Evolutionary conservation across 2,329 filamentous ascomycete species (phyloP), one percentile per base, ranked within the genome.

Genomic region (Colletotrichum sp.): DNA sequence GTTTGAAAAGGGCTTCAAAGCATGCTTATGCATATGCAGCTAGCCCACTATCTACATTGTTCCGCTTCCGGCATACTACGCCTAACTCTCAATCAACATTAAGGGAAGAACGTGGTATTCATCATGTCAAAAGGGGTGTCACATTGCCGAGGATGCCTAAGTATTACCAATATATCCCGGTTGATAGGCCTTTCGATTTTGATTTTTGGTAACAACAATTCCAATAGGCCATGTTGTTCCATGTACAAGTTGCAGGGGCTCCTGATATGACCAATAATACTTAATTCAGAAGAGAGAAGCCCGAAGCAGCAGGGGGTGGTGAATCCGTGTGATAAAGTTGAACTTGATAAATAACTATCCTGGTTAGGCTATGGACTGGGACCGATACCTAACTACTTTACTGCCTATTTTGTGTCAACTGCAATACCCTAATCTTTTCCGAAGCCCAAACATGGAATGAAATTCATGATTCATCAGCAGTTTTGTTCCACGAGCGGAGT

Each of bases 141-240:
- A 0, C 5, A n/a, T 43, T n/a, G 3, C 38, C 18, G 0, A n/a
- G 18, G 38, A 43, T 43, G 3, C 18, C 1, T 43, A n/a, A 43
- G 3, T 10, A n/a, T n/a, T 43, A 43, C 38, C 38, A 43, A 12
- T 12, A 12, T 6, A n/a, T n/a, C 18, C 5, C 8, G 38, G 8
- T 43, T 10, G 38, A n/a, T 43, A 3, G 16, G 8, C 18, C 9
- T n/a, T n/a, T 43, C 38, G 18, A 43, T n/a, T 43, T 0, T 0
- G 38, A 0, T n/a, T n/a, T 43, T 43, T n/a, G 18, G 9, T 43
- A n/a, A n/a, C 5, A 43, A n/a, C 38, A 43, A 43, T 43, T 43
- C 9, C 9, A 12, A 43, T n/a, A n/a, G 18, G 3, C 6, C 9
- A 10, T 43, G 8, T 10, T 43, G 18, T n/a, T 43, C 3, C 18